Evolutionary conservation across 352 stramenopile species (phyloP), one percentile per base, ranked within the genome.

Genomic region (Elongisporangium undulatum): DNA sequence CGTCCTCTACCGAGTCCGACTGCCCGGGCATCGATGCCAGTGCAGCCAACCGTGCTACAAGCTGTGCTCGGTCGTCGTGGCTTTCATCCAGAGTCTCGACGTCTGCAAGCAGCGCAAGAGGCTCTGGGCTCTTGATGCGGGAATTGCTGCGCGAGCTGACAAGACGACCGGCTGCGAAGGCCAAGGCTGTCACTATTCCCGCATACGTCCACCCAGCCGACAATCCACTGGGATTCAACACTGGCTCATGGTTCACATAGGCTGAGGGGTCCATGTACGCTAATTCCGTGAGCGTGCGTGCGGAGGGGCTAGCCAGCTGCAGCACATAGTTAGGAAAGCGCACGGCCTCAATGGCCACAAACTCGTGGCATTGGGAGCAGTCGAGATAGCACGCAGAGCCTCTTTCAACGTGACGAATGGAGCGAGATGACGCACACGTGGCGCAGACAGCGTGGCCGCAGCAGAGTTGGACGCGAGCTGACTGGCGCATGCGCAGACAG

Each of bases 391-490:
- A 88, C 23, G 72, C 69, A 17, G 60, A 41, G 7, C 69, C 66
- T 53, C 68, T 57, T 29, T 85, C 77, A 9, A 75, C 67, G 56
- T 84, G 72, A 20, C 65, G 66, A 52, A 88, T 69, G 2, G 72
- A 61, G 20, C 64, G 59, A 15, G 77, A 85, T 15, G 79, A 68
- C 51, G 87, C 63, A 56, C 83, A 92, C 21, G 68, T 64, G 3
- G 75, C 63, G 58, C 83, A 92, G 26, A 92, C 61, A 2, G 71
- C 64, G 21, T 92, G 83, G 10, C 80, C 73, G 56, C 83, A 92
- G 52, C 73, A 80, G 17, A 92, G 66, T 22, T 90, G 83, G 1
- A 92, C 75, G 29, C 77, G 75, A 9, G 79, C 72, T 12, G 72
- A 75, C 56, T 84, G 72, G 3, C 79, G 77, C 53, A 87, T 65